Base-by-base conservation (phyloP, 2,329 filamentous ascomycete species). In the Fusarium clavum region DNA sequence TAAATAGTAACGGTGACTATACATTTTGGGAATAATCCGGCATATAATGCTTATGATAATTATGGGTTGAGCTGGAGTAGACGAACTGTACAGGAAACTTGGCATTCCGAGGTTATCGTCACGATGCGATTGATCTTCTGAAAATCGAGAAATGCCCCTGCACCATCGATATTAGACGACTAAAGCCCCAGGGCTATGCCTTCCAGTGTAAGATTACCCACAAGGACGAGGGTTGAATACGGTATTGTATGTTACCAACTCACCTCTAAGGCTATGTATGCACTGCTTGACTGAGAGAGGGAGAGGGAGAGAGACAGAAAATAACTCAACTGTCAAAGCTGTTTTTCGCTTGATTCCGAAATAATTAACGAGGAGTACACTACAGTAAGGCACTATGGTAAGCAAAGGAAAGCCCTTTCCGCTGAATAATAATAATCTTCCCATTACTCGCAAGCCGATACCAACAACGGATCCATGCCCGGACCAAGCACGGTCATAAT, bases 381-480 rank as follows among this genome's bases (percentile, higher is more conserved):
- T 38, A 38, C 34, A 38, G 16, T 38, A 18, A 20, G 20, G 20
- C 34, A 38, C 18, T 6, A n/a, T n/a, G 9, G 16, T 43, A 41
- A 53, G 38, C 38, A 43, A 29, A 53, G 14, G 49, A 44, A 51
- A 34, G 32, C 24, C 34, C 34, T 43, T 53, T 53, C 49, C 46
- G 68, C 67, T 71, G 63, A 71, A 61, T 53, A 57, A 59, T 43
- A 12, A 48, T 27, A 10, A 59, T 64, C 56, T 30, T 52, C 40
- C 45, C 45, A 48, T 43, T 24, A 60, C 29, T 56, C 44, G 49
- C 48, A 67, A 52, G 53, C 58, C 54, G 30, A 43, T 64, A 45
- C 64, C 53, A 49, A 52, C 62, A 57, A 57, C 51, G 63, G 54
- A 57, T 59, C 63, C 67, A 60, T 70, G 67, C 49, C 46, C 44